These are phyloP conservation scores for Sporormia fimetaria DNA, from an alignment of 495 filamentous ascomycete species.

Conservation along the genomic window DNA sequence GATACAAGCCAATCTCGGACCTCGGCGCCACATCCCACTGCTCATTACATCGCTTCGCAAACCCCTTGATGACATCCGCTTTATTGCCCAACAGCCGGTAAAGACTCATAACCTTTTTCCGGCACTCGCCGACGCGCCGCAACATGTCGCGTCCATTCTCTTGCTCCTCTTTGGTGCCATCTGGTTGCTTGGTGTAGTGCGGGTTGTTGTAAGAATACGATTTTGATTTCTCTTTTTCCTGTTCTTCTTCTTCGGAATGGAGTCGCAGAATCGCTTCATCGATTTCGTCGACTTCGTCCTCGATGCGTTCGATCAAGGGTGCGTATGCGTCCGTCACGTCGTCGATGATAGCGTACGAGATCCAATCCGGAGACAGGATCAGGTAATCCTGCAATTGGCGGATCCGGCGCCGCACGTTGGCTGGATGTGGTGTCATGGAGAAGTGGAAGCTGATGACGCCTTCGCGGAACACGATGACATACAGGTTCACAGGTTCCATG, in stretches of 20 bases:
- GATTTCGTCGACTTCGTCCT: constrained; percentile 37
- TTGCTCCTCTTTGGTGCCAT: constrained; percentile 32
- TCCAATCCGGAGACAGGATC: constrained; percentile 90
- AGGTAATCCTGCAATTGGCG: constrained; percentile 91
- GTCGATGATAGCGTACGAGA: constrained; percentile 94
- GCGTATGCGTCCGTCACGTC: constrained; percentile 95
- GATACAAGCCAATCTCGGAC: constrained; percentile 87
- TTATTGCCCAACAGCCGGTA: constrained; percentile 92
- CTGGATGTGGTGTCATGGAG: constrained; percentile 81
- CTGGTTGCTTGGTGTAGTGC: constrained; percentile 34
- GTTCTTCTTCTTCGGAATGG: constrained; percentile 42
- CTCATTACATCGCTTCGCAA: constrained; percentile 97
- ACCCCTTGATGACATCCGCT: constrained; percentile 96
- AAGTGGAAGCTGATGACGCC: constrained; percentile 95
- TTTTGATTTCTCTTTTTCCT: constrained; percentile 14
- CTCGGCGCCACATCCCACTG: constrained; percentile 93
- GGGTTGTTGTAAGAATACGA: constrained; percentile 13
- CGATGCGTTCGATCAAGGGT: constrained; percentile 75
- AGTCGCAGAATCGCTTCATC: constrained; percentile 46
- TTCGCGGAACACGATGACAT: constrained; percentile 91
- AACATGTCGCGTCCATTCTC: constrained; percentile 71
- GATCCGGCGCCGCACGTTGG: constrained; percentile 87
- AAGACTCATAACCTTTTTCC: constrained; percentile 92
- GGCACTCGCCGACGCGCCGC: constrained; percentile 77
- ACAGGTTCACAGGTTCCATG: constrained; percentile 93